Conservation (phyloP, 192 early-diverging fungal species). For the Spizellomyces sp. region DNA sequence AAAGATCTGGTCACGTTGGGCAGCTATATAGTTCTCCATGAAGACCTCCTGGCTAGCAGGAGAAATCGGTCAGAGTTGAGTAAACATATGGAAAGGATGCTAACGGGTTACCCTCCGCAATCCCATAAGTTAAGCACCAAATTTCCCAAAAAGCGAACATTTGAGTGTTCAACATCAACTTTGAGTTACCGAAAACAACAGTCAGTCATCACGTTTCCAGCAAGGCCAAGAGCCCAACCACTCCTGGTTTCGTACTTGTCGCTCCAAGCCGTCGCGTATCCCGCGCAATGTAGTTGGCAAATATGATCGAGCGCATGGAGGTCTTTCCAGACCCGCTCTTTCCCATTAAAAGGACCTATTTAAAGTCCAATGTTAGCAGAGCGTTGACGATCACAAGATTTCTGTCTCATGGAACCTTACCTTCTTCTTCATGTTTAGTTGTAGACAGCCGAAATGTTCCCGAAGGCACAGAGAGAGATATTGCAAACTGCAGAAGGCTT, state of each 20-base stretch:
- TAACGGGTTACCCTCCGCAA: constrained; percentile 42
- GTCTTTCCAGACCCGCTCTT: constrained; percentile 97
- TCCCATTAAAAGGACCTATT: constrained; percentile 95
- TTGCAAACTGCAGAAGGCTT: no score
- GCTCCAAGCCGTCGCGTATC: constrained; percentile 95
- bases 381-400: neutral
- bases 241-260: constrained; percentile 65
- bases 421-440: constrained; percentile 12
- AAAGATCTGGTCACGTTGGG: constrained; percentile 93
- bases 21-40: constrained; percentile 94
- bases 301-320: constrained; percentile 98
- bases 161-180: constrained; percentile 97
- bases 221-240: neutral
- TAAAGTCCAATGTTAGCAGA: neutral
- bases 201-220: neutral
- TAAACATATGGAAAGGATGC: no score
- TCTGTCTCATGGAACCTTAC: neutral
- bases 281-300: constrained; percentile 93
- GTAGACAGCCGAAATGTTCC: no score
- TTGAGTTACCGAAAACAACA: neutral
- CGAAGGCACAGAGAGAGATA: no score
- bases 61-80: neutral
- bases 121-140: constrained; percentile 98
- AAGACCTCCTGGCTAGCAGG: constrained; percentile 81
- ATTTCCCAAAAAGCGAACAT: constrained; percentile 94